Evolutionary conservation across 2,329 filamentous ascomycete genomes (phyloP), one percentile per base, ranked within the genome.

Genomic region (Cladosporium colombiae): DNA sequence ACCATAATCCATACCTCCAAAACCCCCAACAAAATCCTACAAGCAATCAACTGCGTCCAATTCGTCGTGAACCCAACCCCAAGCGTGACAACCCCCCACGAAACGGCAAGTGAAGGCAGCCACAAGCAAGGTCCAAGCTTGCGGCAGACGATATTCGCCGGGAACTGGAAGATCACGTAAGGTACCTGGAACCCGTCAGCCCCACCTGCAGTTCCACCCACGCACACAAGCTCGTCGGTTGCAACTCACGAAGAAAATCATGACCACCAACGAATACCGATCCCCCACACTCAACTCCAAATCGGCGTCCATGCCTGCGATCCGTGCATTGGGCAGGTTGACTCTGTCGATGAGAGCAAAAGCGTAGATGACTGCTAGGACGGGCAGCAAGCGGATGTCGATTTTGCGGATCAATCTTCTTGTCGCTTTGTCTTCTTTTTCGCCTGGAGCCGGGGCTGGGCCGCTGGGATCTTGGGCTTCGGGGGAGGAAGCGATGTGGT

Each of bases 261-360:
- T 81, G 3, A 89, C 89, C 64, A 89, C 83, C 25, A 74, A 73
- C 37, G 65, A 68, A 55, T 71, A 59, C 29, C 58, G 33, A 40
- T 63, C 66, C 27, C 58, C 67, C 14, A 58, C 50, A 7, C 62
- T 66, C 5, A 66, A 31, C 10, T n/a, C 29, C 13, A 82, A 66
- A 14, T 81, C 78, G 5, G 62, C 67, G 6, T 70, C 78, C 80
- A 81, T 82, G 64, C 84, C 91, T 21, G 91, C 91, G 75, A 94
- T 89, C 55, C 86, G 86, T 46, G 90, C 91, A 27, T 86, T 82
- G n/a, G 86, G 86, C 74, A 93, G 78, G 76, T 94, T 94, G 1
- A 89, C 92, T 40, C 91, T 83, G 74, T 95, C 91, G 87, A 94
- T 91, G 66, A 94, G 79, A 69, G 86, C 89, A 71, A 91, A 83